Percentiles rank a stretch among this genome's conserved stretches.
phyloP scores from a whole-genome alignment of 106 monocot genomes.

The Dendrobium catenatum region DNA sequence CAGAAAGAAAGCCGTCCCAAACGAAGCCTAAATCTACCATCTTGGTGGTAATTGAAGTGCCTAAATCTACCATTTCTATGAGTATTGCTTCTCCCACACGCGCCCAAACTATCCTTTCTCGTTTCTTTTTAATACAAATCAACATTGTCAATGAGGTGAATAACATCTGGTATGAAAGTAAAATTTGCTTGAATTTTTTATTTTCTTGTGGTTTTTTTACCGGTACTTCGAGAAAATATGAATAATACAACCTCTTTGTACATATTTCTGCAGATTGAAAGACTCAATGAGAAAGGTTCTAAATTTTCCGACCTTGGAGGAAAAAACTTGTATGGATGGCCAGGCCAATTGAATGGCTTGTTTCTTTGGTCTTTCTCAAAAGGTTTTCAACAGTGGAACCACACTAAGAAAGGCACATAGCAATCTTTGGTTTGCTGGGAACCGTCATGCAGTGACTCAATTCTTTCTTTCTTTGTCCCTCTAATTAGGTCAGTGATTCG shows the following conservation, averaged over 20 bases:
- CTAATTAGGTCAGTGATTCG: no score
- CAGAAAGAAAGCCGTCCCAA: no score
- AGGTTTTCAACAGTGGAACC: conserved; percentile 53
- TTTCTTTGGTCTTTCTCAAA: conserved; percentile 50
- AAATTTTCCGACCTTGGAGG: conserved; percentile 73
- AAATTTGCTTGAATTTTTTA: background rate
- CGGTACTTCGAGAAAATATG: background rate
- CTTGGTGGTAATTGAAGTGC: no score
- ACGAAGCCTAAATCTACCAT: no score
- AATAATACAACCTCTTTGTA: background rate
- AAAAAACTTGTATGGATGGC: conserved; percentile 57
- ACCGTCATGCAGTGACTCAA: background rate
- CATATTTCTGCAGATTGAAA: conserved; percentile 61
- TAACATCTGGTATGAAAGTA: background rate
- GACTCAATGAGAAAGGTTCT: conserved; percentile 42
- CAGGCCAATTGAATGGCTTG: conserved; percentile 28
- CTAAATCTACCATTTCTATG: no score
- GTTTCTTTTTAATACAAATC: no score
- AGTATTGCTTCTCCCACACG: no score
- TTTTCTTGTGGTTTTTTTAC: background rate
- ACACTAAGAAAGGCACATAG: conserved; percentile 65
- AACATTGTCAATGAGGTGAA: background rate
- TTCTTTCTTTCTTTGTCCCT: background rate
- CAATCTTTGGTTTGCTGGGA: background rate
- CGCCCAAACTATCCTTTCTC: no score